Base-by-base conservation (phyloP, 2,329 filamentous ascomycete genomes). In the Penicillium polonicum region DNA sequence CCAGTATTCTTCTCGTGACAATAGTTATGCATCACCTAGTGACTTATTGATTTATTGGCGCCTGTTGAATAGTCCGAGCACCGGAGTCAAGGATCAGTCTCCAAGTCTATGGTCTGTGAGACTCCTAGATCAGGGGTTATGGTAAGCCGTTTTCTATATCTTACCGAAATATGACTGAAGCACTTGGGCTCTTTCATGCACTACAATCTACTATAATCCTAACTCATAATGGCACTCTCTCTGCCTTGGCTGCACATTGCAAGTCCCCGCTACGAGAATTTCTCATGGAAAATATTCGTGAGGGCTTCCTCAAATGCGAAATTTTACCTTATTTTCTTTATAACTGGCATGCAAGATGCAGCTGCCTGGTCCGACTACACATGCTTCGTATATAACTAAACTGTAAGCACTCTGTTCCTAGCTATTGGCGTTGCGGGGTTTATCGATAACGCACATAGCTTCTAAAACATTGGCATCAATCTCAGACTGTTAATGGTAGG, bases 381-480 rank as follows among this genome's bases (percentile, higher is more conserved):
- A 70, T 85, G 83, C 67, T 86, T 87, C 69, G 82, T 83, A 15
- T 86, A 83, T 31, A 87, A 87, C 69, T 84, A 88, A 66, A 88
- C 85, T 0, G 85, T 85, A 58, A 88, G 87, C 72, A 86, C 84
- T 2, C 80, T 87, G 48, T 82, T 88, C 64, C 76, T 87, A 9
- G 83, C 82, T 31, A 75, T 85, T 55, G 72, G 82, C 36, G 64
- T 82, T 31, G 80, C 82, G 9, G 68, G 10, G 67, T 70, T 81
- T 58, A 73, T 80, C 61, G 75, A 78, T 44, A 74, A 79, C 21
- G 73, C 78, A 67, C 85, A 85, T 69, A 74, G 78, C 63, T 79
- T 80, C 13, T 65, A 78, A 46, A 85, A 86, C 61, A 83, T 86
- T 42, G 83, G 77, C 41, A 72, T 80, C 13, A 81, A 81, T 17